Evolutionary conservation across 108 stramenopile species (phyloP).

Genomic region (Poteriospumella lacustris): DNA sequence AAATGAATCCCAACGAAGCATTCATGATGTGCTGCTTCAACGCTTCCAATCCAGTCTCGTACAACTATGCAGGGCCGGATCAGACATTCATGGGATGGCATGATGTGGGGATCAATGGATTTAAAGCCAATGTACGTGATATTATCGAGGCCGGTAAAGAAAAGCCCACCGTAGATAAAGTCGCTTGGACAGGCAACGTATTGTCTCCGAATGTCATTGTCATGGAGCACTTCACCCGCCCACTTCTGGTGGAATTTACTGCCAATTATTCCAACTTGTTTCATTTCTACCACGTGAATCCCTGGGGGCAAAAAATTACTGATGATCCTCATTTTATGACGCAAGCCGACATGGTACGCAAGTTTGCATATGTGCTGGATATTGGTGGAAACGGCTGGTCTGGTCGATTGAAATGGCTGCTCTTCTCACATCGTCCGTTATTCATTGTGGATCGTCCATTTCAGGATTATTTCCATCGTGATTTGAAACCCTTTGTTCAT

Average conservation of each 20-base stretch:
- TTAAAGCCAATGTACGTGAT: no score
- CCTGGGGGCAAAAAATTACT: background rate
- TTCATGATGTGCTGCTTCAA: no score
- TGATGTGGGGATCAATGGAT: no score
- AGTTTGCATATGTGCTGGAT: background rate
- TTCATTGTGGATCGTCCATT: background rate
- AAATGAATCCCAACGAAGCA: no score
- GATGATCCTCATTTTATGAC: background rate
- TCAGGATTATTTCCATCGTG: background rate
- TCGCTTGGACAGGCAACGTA: no score
- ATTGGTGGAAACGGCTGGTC: background rate
- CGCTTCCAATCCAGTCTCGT: no score
- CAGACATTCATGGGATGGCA: no score
- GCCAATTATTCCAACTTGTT: background rate
- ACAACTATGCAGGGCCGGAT: no score
- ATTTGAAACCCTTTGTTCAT: slow-evolving; percentile 3
- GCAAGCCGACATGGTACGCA: background rate
- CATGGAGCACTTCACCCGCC: no score
- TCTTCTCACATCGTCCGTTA: background rate
- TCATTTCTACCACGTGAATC: background rate
- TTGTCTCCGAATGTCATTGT: no score
- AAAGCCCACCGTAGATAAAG: no score
- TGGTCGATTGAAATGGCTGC: background rate
- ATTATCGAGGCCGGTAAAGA: no score
- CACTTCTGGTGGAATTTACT: background rate